Evolutionary conservation across 176 grass and related monocot genomes (phyloP).

Genomic region (Coix lacrymajobi): DNA sequence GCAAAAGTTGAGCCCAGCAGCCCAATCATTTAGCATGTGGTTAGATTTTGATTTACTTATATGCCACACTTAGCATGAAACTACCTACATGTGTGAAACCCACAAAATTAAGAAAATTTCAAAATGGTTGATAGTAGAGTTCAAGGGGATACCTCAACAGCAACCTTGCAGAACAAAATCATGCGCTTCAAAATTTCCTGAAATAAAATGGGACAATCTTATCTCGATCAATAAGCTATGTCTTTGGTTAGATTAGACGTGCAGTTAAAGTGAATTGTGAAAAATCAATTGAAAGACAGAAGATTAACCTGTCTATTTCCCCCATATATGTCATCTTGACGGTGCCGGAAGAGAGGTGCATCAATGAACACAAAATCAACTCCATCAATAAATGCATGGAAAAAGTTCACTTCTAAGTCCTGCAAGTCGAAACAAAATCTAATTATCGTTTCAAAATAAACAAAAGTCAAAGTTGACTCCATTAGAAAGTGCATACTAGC

Average conservation of each 20-base stretch:
- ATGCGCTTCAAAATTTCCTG: slow-evolving; percentile 93
- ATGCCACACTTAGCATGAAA: slow-evolving; percentile 28
- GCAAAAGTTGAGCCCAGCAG: background rate
- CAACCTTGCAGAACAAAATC: slow-evolving; percentile 92
- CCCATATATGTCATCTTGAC: slow-evolving; percentile 74
- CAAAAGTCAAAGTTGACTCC: background rate
- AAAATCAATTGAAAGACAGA: background rate
- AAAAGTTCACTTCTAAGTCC: slow-evolving; percentile 92
- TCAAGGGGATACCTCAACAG: slow-evolving; percentile 63
- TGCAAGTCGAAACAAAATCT: slow-evolving; percentile 15
- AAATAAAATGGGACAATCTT: background rate
- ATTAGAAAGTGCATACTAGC: background rate
- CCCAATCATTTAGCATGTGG: background rate
- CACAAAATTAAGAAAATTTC: background rate
- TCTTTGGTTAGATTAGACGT: slow-evolving; percentile 4
- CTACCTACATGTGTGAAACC: background rate
- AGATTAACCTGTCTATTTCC: slow-evolving; percentile 54
- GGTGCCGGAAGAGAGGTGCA: slow-evolving; percentile 50
- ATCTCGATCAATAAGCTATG: background rate
- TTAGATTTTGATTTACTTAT: background rate
- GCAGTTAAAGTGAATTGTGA: background rate
- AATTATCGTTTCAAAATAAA: background rate
- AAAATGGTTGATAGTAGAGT: background rate
- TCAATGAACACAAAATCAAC: slow-evolving; percentile 95
- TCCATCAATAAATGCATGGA: slow-evolving; percentile 83